Conservation (phyloP, 805 yeast species). For the Millerozyma acaciae region DNA sequence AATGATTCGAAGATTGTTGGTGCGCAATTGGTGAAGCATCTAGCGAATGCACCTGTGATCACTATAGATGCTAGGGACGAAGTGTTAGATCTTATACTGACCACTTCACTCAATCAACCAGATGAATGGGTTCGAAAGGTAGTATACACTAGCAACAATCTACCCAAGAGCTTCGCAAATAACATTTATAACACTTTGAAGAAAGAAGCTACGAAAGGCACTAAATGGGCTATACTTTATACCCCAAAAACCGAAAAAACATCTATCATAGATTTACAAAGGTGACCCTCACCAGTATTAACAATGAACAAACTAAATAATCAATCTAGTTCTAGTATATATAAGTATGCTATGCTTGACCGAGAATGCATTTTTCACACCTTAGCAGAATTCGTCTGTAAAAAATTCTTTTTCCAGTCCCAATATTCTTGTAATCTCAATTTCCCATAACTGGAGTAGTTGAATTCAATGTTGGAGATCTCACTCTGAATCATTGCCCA, state of each 20-base stretch:
- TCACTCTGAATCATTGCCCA: constrained; percentile 77
- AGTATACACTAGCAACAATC: constrained; percentile 67
- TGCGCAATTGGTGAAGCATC: constrained; percentile 45
- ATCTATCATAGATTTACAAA: constrained; percentile 50
- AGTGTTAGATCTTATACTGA: constrained; percentile 75
- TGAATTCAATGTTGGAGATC: constrained; percentile 68
- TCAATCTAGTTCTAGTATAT: not conserved
- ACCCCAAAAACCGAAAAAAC: constrained; percentile 77
- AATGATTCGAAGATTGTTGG: constrained; percentile 67
- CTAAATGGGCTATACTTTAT: constrained; percentile 70
- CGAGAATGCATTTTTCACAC: not conserved
- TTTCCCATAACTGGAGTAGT: constrained; percentile 58
- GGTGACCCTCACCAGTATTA: no score
- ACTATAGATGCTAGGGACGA: constrained; percentile 81
- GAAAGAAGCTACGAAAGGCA: constrained; percentile 70
- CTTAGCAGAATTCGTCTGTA: no score
- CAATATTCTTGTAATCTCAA: constrained; percentile 63
- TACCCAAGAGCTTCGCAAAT: constrained; percentile 77
- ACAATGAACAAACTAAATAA: not conserved
- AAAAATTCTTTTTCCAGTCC: constrained; percentile 51
- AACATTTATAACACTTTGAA: constrained; percentile 68
- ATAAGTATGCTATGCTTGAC: not conserved
- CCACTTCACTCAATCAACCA: constrained; percentile 67
- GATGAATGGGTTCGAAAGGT: constrained; percentile 85
- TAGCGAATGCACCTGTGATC: constrained; percentile 68